phyloP scores from a whole-genome alignment of 2,329 filamentous ascomycete genomes.

The Escovopsis sp. region DNA sequence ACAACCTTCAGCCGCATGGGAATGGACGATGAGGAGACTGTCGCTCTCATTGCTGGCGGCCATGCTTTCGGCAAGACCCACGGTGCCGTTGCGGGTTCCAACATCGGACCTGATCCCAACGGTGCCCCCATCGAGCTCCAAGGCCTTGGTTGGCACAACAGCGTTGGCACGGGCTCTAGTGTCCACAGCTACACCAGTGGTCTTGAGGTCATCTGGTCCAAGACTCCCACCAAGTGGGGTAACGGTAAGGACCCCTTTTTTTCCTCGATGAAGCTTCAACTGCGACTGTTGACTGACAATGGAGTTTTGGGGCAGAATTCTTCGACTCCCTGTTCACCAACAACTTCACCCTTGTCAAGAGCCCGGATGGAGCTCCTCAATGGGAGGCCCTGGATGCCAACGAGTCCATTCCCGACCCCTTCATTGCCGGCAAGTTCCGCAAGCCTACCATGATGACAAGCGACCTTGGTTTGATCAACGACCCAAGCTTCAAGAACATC shows the following conservation, averaged over 20 bases:
- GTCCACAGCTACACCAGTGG: conserved; percentile 58
- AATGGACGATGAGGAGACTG: conserved; percentile 70
- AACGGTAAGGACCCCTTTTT: conserved; percentile 3
- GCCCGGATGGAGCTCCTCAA: conserved; percentile 59
- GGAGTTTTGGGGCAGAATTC: conserved; percentile 47
- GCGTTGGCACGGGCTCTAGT: conserved; percentile 47
- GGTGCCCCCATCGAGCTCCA: conserved; percentile 47
- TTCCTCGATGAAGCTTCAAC: too few relatives aligned
- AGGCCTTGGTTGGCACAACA: conserved; percentile 59
- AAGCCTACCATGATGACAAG: conserved; percentile 59
- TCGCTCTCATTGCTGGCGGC: conserved; percentile 61
- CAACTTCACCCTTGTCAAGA: conserved; percentile 64
- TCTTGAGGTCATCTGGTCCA: conserved; percentile 66
- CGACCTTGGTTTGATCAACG: conserved; percentile 55
- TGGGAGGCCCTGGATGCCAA: conserved; percentile 57
- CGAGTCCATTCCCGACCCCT: conserved; percentile 55
- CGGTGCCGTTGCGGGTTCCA: conserved; percentile 44
- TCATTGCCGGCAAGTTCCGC: conserved; percentile 54
- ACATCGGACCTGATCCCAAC: conserved; percentile 53
- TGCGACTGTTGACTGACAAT: neutral
- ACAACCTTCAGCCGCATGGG: conserved; percentile 64
- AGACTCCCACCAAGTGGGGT: conserved; percentile 45
- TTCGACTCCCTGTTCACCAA: conserved; percentile 62
- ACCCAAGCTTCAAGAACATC: conserved; percentile 62
- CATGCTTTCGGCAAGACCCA: conserved; percentile 72